Evolutionary conservation across 2,329 filamentous ascomycete species (phyloP).

Genomic region (Botrytis paeoniae): DNA sequence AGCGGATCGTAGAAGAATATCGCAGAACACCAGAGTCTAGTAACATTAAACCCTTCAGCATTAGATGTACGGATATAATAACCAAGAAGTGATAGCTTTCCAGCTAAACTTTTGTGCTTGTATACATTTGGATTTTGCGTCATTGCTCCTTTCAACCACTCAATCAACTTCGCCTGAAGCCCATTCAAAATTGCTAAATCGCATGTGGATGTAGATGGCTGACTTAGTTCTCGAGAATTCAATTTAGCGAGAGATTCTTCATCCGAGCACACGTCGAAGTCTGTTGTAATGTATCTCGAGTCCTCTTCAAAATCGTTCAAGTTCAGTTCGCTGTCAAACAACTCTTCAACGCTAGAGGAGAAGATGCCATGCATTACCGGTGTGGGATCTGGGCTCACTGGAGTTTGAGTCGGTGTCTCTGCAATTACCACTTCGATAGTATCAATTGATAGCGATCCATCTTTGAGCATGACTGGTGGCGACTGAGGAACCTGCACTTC

Average conservation of each 20-base stretch:
- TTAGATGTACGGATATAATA: not conserved
- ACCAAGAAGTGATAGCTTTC: not conserved
- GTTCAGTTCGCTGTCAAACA: not conserved
- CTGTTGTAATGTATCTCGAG: not conserved
- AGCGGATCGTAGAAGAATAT: not conserved
- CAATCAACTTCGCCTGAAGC: not conserved
- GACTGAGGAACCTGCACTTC: not conserved
- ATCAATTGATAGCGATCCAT: not conserved
- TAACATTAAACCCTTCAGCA: not conserved
- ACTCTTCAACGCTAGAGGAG: not conserved
- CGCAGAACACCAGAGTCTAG: not conserved
- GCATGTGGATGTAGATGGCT: not conserved
- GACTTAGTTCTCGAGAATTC: not conserved
- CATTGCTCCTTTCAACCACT: not conserved
- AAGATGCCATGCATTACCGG: not conserved
- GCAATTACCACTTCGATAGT: not conserved
- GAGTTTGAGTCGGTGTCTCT: not conserved
- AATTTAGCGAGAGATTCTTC: not conserved
- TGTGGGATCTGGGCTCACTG: not conserved
- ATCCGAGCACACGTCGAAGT: not conserved
- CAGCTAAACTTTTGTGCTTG: not conserved
- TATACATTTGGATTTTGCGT: not conserved
- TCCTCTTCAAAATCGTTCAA: not conserved
- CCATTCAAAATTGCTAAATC: not conserved
- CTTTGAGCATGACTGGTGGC: not conserved